Conservation (phyloP, 2,329 filamentous ascomycete genomes). For the Talaromyces amestolkiae region DNA sequence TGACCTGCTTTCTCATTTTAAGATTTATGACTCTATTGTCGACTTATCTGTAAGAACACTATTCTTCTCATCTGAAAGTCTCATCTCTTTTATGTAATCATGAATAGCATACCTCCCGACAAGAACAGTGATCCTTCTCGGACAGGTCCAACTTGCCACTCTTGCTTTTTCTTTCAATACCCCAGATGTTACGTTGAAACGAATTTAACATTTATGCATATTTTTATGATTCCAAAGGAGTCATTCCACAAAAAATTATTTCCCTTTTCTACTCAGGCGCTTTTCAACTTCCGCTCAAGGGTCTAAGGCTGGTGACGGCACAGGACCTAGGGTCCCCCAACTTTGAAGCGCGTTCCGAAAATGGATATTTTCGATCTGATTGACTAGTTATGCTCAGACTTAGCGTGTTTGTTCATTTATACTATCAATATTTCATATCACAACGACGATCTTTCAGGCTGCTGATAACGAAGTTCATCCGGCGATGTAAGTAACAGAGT, state of each 20-base stretch:
- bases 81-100: background rate
- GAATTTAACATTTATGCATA: background rate
- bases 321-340: background rate
- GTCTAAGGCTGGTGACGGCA: background rate
- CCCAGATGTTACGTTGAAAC: background rate
- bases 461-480: background rate
- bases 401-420: background rate
- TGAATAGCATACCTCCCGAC: background rate
- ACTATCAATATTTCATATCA: background rate
- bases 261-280: background rate
- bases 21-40: background rate
- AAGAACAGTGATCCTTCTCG: background rate
- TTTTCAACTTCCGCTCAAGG: background rate
- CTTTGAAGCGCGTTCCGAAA: background rate
- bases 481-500: background rate
- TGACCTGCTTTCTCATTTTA: background rate
- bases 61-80: background rate
- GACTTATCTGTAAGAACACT: background rate
- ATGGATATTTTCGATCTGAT: background rate
- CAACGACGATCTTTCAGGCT: background rate
- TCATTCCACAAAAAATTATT: background rate
- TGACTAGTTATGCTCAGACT: background rate
- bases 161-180: background rate
- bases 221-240: background rate
- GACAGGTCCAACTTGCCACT: background rate